Evolutionary conservation across 2,329 filamentous ascomycete genomes (phyloP), one percentile per base, ranked within the genome.

Genomic region (Alternaria metachromatica): DNA sequence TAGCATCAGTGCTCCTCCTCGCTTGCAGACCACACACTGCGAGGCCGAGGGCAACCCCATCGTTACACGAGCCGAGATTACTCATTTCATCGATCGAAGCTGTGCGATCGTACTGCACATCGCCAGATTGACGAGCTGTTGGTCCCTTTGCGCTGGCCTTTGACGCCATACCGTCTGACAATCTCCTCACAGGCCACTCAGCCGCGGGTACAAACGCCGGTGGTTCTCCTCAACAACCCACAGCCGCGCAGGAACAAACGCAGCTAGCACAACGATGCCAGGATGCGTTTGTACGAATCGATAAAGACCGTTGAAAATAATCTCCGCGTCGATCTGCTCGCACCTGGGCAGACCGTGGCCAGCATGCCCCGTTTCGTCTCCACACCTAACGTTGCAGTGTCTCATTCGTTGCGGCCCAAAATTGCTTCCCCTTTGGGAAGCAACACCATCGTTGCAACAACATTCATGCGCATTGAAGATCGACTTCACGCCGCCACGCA

Each of bases 301-400:
- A 64, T 26, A 61, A 58, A 49, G 54, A n/a, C 46, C 61, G 51
- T 53, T 60, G 44, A 26, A 37, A 49, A 60, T 61, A 65, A 61
- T 67, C 65, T 67, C 65, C 65, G 65, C 59, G 67, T 53, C 48
- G 58, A 67, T 62, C 64, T n/a, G 45, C 54, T 58, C 23, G 46
- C 21, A 18, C 25, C 43, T 48, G 51, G 15, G 56, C 41, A 41
- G 43, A 25, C 28, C 6, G 41, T 41, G 50, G 18, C 50, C 45
- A 51, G 21, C 55, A 51, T 50, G 28, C 57, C 50, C 49, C 49
- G 20, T 30, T 57, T 23, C 28, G 43, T 54, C 51, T 44, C 62
- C 53, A 57, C 57, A 55, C 45, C 20, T 51, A 62, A 57, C 53
- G 44, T 55, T 51, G 45, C 44, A 50, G 33, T 23, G 37, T 51